A percentile compares a stretch with the other conserved stretches of the same genome.
Evolutionary conservation across 768 basidiomycete genomes (phyloP).

Genomic region (Mycena polygramma): DNA sequence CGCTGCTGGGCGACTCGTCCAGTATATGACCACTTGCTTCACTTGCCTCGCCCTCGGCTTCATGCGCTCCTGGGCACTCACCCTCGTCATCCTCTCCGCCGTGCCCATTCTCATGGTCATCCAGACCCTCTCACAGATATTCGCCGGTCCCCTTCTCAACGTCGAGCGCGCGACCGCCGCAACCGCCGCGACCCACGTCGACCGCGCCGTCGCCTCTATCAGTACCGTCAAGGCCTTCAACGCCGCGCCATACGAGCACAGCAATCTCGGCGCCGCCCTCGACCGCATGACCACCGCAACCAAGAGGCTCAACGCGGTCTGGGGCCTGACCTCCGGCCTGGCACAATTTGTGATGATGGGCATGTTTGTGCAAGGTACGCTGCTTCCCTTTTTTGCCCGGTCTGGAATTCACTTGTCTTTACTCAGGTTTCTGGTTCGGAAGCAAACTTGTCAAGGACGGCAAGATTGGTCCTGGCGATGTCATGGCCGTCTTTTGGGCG

Average conservation of each 20-base stretch:
- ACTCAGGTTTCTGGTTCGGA: slow-evolving; percentile 79
- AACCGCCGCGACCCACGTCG: slow-evolving; percentile 70
- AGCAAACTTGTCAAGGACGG: slow-evolving; percentile 76
- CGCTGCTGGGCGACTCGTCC: slow-evolving; percentile 72
- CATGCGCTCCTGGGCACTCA: slow-evolving; percentile 71
- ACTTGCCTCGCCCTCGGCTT: slow-evolving; percentile 78
- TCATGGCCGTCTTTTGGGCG: slow-evolving; percentile 89
- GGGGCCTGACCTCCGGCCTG: slow-evolving; percentile 68
- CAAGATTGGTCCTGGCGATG: slow-evolving; percentile 66
- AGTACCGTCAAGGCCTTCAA: slow-evolving; percentile 86
- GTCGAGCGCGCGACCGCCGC: slow-evolving; percentile 68
- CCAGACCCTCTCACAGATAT: slow-evolving; percentile 70
- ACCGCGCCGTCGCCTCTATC: slow-evolving; percentile 74
- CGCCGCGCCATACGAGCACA: slow-evolving; percentile 65
- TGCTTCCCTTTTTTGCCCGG: not conserved
- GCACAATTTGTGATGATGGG: slow-evolving; percentile 77
- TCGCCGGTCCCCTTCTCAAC: slow-evolving; percentile 66
- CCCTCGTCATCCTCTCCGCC: slow-evolving; percentile 81
- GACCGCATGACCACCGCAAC: slow-evolving; percentile 56
- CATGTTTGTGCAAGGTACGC: slow-evolving; percentile 77
- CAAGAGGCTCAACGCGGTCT: slow-evolving; percentile 64
- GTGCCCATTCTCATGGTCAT: slow-evolving; percentile 76
- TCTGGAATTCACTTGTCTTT: not conserved
- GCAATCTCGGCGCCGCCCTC: slow-evolving; percentile 56
- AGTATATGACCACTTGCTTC: slow-evolving; percentile 73